Base-by-base conservation (phyloP, 2,329 filamentous ascomycete species). In the Alternaria consortialis region DNA sequence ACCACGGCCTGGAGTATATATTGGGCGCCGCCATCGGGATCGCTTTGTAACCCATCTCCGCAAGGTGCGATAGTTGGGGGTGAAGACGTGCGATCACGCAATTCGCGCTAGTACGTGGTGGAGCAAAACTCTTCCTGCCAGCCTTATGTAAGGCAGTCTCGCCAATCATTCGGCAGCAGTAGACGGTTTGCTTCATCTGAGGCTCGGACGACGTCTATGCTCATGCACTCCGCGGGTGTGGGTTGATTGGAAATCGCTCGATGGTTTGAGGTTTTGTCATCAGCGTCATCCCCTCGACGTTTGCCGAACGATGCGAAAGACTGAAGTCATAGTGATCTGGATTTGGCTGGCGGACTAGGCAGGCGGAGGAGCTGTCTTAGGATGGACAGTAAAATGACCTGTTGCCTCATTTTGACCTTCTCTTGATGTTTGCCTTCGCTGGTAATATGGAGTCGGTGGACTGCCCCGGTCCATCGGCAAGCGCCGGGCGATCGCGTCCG, bases 21-120 rank as follows among this genome's bases (percentile, higher is more conserved):
- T 69, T 67, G 62, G 58, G 61, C 63, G 62, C 71, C 64, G 70
- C 67, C 69, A 71, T 70, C 69, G 66, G 67, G 57, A 58, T 61
- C 56, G 70, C 67, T 74, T 74, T 72, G 72, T 70, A 70, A 73
- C 69, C 67, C 67, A 51, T 64, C 63, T 71, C 70, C 66, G 68
- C 66, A 71, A 70, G 61, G 66, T 71, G 67, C 65, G 59, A 69
- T 67, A 63, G 53, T 61, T 71, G 64, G 64, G 63, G 64, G 60
- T 62, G 68, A 73, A 73, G 70, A 71, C 70, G 70, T 73, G 70
- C 72, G 68, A 74, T 73, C 72, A 74, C 72, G 72, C 72, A 72
- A 74, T 73, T 73, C 65, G 60, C 70, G 69, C 69, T 72, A 73
- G 65, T 61, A 69, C 63, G 39, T 64, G 64, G 58, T 50, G 56